These are phyloP conservation scores for Trichoderma sp. DNA, from an alignment of 2,329 filamentous ascomycete genomes.

Conservation along the genomic window DNA sequence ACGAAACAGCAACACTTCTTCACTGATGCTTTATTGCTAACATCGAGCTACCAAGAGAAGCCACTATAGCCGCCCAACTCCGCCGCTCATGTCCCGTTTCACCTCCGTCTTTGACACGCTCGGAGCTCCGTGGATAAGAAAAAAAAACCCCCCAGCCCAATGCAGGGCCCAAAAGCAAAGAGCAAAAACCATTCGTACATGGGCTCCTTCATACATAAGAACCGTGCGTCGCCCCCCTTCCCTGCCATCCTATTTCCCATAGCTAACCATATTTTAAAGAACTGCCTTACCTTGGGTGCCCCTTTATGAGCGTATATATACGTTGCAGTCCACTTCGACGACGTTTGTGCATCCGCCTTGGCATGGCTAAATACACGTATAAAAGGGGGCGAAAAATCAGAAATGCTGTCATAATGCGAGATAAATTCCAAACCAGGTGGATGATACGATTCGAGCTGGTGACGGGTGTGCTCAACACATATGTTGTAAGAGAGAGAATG, in stretches of 20 bases:
- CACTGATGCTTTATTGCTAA: conserved; percentile 15
- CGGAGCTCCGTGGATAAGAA: neutral
- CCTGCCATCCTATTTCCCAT: conserved; percentile 10
- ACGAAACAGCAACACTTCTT: conserved; percentile 18
- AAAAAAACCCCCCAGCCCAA: neutral
- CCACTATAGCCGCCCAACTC: conserved; percentile 34
- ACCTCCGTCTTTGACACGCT: conserved; percentile 20
- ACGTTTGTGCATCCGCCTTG: neutral
- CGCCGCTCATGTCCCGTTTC: conserved; percentile 33
- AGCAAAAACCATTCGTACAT: conserved; percentile 22
- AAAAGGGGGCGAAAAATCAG: conserved; percentile 23
- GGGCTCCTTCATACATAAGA: conserved; percentile 19
- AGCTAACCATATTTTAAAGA: neutral
- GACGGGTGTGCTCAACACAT: conserved; percentile 27
- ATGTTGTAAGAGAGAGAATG: conserved; percentile 31
- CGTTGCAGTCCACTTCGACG: neutral
- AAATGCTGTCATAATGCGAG: conserved; percentile 29
- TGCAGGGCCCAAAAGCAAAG: conserved; percentile 15
- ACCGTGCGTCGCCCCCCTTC: neutral
- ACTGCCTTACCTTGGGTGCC: neutral
- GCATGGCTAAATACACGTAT: conserved; percentile 1
- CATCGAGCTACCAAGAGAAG: conserved; percentile 26
- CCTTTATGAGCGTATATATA: neutral
- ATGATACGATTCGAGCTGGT: conserved; percentile 28
- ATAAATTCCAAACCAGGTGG: conserved; percentile 24